Base-by-base conservation (phyloP, 306 rosid species). In the Castanopsis chinensis region DNA sequence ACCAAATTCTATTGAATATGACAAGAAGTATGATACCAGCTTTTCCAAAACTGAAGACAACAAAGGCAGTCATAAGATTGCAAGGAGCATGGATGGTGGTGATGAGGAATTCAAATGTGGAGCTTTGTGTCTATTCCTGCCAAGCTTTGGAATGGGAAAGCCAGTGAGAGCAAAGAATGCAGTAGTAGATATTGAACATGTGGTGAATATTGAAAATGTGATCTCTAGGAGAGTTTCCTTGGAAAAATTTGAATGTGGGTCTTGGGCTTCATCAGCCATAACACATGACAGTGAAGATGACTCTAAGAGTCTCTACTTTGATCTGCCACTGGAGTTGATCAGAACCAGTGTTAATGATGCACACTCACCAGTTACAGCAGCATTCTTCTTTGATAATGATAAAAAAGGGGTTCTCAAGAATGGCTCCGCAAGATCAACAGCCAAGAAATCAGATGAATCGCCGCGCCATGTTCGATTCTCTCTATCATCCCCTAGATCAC, bases 181-280 rank as follows among this genome's bases (percentile, higher is more conserved):
- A 72, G 88, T 52, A 67, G 17, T 77, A n/a, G 69, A 75, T 17
- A 78, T 27, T 5, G 83, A 72, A 45, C 71, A 65, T 58, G 84
- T 41, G 45, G 45, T 41, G 45, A 7, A 75, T n/a, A 78, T 27
- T 7, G 83, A 72, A 45, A 72, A 65, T 58, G 84, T 64, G 65
- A 86, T 91, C 25, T 90, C 97, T 0, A 84, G 97, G 49, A 89
- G 91, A 18, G 94, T 91, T 51, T 95, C 98, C 3, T 18, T 95
- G 81, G 98, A 95, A 77, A 91, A 89, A 37, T 95, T 95, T 76
- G 99, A 95, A 73, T 95, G 99, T 27, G 99, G 97, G 2, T 95
- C 98, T 0, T 95, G 99, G 99, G 93, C 99, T 72, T 88, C 97
- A 27, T 86, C 93, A 6, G 90, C 88, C 57, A 14, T 84, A 57